Evolutionary conservation across 2,329 filamentous ascomycete genomes (phyloP), one percentile per base, ranked within the genome.

Genomic region (Beauveria asiatica): DNA sequence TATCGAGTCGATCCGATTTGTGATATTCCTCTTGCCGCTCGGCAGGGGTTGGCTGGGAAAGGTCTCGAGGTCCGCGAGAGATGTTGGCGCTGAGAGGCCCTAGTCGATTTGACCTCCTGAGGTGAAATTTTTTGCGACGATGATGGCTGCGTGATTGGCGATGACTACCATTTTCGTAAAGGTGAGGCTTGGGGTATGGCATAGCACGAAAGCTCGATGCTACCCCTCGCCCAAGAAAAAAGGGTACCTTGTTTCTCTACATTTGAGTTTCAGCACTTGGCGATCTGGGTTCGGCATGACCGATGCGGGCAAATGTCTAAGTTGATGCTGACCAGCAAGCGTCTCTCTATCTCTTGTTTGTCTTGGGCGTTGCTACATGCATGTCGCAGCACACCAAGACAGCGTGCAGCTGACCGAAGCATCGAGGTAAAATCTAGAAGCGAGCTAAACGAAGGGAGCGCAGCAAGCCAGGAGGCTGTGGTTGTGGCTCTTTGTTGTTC

Each of bases 271-370:
- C 27, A 10, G 27, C 25, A 56, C 27, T 23, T 33, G 16, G 42
- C 13, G 53, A 56, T 56, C 19, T 48, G 53, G 42, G n/a, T 9
- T 16, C 25, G 53, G 42, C 30, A 17, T n/a, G 51, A 39, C 33
- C 37, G 13, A 44, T 48, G 53, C 53, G 53, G 53, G 53, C 53
- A 10, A 46, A 48, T 48, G 53, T 56, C 53, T 39, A 39, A 56
- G 42, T 46, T 23, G 53, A 56, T 37, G 42, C 53, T 39, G 27
- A 56, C 53, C 41, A 23, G 11, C 27, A 33, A 10, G 42, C 27
- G 16, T 27, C 7, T 27, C 7, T 11, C 13, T 17, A 33, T 10
- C 21, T 30, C 5, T 27, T 11, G 17, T 6, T 30, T 42, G 7
- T 42, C 27, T 53, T 16, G 6, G 23, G 39, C 13, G 19, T 41